phyloP scores from a whole-genome alignment of 768 basidiomycete genomes.

The Coprinopsis strossmayeri region DNA sequence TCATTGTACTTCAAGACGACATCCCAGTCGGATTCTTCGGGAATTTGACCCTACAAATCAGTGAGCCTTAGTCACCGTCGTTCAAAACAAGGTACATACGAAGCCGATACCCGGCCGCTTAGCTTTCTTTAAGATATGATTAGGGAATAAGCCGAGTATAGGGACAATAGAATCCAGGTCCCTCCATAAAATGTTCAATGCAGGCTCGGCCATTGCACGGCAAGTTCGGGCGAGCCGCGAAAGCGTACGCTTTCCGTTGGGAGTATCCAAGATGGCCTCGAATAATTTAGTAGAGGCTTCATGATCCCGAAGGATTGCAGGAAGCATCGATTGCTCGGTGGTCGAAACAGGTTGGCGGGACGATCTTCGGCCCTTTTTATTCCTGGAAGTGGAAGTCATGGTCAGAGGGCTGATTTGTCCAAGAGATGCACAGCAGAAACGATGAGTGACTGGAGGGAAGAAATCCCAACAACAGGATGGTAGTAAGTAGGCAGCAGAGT shows the following conservation, averaged over 20 bases:
- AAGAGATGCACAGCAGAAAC: neutral
- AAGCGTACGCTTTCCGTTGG: slow-evolving; percentile 60
- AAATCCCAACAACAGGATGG: neutral
- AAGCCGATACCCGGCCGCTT: slow-evolving; percentile 71
- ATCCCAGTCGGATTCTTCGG: slow-evolving; percentile 66
- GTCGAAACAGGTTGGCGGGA: slow-evolving; percentile 19
- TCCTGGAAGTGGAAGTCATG: neutral
- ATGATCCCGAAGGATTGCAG: slow-evolving; percentile 54
- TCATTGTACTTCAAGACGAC: slow-evolving; percentile 59
- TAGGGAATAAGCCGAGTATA: slow-evolving; percentile 66
- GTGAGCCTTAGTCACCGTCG: slow-evolving; percentile 7
- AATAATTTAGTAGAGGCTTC: slow-evolving; percentile 48
- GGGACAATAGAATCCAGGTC: slow-evolving; percentile 73
- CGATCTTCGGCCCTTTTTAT: slow-evolving; percentile 5
- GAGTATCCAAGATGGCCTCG: slow-evolving; percentile 43
- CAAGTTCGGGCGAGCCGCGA: slow-evolving; percentile 73
- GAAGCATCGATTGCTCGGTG: slow-evolving; percentile 42
- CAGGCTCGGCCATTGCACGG: slow-evolving; percentile 64
- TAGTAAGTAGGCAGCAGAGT: slow-evolving; percentile 32
- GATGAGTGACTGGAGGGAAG: neutral
- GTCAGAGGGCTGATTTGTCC: too few relatives aligned
- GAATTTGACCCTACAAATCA: slow-evolving; percentile 42
- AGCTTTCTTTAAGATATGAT: slow-evolving; percentile 58
- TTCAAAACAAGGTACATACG: slow-evolving; percentile 40
- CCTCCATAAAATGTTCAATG: slow-evolving; percentile 67